These are phyloP conservation scores for Candida michaelii DNA, from an alignment of 805 yeast genomes.

Conservation along the genomic window DNA sequence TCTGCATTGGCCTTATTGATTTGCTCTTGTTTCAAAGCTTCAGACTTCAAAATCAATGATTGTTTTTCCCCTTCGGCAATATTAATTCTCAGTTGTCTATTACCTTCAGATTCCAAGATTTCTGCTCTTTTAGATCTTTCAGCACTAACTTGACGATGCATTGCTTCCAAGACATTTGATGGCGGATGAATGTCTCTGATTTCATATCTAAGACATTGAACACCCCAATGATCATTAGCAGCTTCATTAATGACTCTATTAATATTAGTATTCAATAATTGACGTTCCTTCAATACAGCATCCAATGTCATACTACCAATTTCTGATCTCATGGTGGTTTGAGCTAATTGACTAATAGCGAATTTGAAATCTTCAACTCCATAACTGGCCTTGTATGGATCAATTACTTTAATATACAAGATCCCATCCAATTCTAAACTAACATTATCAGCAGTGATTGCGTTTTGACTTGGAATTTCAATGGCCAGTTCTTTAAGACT, in stretches of 20 bases:
- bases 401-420: conserved; percentile 71
- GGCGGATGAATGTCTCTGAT: conserved; percentile 90
- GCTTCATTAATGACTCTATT: conserved; percentile 82
- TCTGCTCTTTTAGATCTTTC: conserved; percentile 87
- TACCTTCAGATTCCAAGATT: conserved; percentile 83
- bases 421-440: conserved; percentile 84
- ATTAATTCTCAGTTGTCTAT: conserved; percentile 74
- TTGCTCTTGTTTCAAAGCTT: conserved; percentile 60
- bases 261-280: conserved; percentile 67
- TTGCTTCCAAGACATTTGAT: conserved; percentile 77
- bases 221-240: conserved; percentile 78
- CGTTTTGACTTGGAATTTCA: conserved; percentile 80
- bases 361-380: conserved; percentile 88
- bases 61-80: conserved; percentile 81
- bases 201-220: conserved; percentile 78
- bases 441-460: conserved; percentile 84
- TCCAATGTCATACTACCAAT: conserved; percentile 82
- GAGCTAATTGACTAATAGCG: conserved; percentile 83
- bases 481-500: conserved; percentile 81
- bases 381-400: conserved; percentile 82
- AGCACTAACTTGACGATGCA: conserved; percentile 89
- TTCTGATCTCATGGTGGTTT: conserved; percentile 88
- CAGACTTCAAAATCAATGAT: conserved; percentile 71
- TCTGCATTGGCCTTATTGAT: conserved; percentile 75
- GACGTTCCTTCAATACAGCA: conserved; percentile 75